A percentile compares a stretch with the other conserved stretches of the same genome.
Evolutionary conservation across 257 asterid genomes (phyloP).

Genomic region (Solanum virginianum): DNA sequence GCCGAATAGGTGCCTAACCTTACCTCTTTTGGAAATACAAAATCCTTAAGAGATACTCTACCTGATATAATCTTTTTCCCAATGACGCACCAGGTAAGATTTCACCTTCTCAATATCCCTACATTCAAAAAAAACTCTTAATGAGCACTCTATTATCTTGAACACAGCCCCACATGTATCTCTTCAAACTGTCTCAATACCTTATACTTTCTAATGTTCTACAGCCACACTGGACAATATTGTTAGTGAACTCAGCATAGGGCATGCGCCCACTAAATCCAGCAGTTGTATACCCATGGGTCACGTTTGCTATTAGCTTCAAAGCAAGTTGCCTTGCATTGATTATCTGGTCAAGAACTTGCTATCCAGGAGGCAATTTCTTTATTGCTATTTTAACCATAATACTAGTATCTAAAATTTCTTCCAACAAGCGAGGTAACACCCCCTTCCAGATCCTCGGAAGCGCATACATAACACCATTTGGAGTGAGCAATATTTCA

Average conservation of each 20-base stretch:
- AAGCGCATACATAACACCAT: slow-evolving; percentile 81
- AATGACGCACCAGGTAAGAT: too few species aligned
- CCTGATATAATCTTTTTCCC: too few species aligned
- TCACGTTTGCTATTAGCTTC: slow-evolving; percentile 94
- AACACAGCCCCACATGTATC: too few species aligned
- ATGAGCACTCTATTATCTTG: too few species aligned
- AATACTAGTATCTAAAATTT: slow-evolving; percentile 81
- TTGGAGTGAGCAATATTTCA: slow-evolving; percentile 71
- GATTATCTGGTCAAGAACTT: slow-evolving; percentile 69
- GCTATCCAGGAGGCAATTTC: slow-evolving; percentile 56
- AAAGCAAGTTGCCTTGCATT: slow-evolving; percentile 95
- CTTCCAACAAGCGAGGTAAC: slow-evolving; percentile 83
- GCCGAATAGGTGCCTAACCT: slow-evolving; percentile 84
- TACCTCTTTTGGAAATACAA: too few species aligned
- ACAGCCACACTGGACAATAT: slow-evolving; percentile 96
- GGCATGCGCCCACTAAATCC: slow-evolving; percentile 99
- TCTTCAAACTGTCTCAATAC: slow-evolving; percentile 29
- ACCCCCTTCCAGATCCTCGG: slow-evolving; percentile 68
- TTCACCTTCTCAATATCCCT: too few species aligned
- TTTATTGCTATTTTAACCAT: slow-evolving; percentile 97
- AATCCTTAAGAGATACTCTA: too few species aligned
- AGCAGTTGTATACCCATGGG: slow-evolving; percentile 97
- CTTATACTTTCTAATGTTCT: slow-evolving; percentile 87
- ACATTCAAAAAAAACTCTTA: too few species aligned
- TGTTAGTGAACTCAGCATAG: slow-evolving; percentile 95